Percentiles rank a stretch among this genome's conserved stretches.
Evolutionary conservation across 164 flowering plant genomes (phyloP).

Genomic region (Buxus sempervirens): DNA sequence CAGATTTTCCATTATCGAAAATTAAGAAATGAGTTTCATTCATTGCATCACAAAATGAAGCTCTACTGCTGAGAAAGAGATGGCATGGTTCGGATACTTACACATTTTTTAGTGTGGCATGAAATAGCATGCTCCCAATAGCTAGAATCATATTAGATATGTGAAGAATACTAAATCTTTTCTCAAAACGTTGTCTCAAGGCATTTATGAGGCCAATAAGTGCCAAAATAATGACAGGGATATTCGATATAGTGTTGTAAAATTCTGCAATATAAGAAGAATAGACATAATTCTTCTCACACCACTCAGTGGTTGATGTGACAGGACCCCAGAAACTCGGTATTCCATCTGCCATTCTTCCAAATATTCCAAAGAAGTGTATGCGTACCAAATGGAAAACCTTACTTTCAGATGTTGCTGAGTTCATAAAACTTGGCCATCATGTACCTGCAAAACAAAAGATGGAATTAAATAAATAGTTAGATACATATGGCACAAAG

Average conservation of each 20-base stretch:
- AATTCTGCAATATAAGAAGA: slow-evolving; percentile 51
- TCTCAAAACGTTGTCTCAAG: slow-evolving; percentile 34
- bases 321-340: slow-evolving; percentile 82
- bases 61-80: not conserved
- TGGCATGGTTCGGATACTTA: slow-evolving; percentile 28
- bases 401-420: not conserved
- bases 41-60: slow-evolving; percentile 7
- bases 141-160: slow-evolving; percentile 33
- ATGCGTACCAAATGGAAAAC: not conserved
- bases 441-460: slow-evolving; percentile 1
- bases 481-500: too few species aligned
- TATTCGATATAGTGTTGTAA: slow-evolving; percentile 30
- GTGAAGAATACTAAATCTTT: slow-evolving; percentile 34
- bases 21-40: not conserved
- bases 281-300: slow-evolving; percentile 58
- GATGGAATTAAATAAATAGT: not conserved
- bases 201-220: slow-evolving; percentile 52
- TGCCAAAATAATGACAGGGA: slow-evolving; percentile 29
- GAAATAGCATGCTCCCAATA: slow-evolving; percentile 45
- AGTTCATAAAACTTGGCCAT: not conserved
- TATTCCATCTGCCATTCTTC: slow-evolving; percentile 51
- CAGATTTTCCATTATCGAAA: too few species aligned
- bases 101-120: slow-evolving; percentile 65
- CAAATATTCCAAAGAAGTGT: not conserved
- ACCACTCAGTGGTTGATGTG: slow-evolving; percentile 62